Evolutionary conservation across 1,284 basidiomycete species (phyloP).

Genomic region (Microbotryum saponariae): DNA sequence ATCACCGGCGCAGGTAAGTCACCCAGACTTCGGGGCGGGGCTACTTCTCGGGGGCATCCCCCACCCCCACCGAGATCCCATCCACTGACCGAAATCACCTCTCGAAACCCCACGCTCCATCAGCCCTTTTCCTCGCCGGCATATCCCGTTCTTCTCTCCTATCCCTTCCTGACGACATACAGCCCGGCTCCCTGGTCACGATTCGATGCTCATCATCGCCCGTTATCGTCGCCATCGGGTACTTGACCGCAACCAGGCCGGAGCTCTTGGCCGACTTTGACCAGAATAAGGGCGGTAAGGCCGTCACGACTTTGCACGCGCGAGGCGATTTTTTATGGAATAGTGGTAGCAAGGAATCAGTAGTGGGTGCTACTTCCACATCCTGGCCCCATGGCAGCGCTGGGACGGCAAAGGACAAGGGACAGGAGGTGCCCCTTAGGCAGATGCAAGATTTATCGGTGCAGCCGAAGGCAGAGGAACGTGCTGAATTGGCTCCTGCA

Average conservation of each 20-base stretch:
- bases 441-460: no score
- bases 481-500: slow-evolving; percentile 1
- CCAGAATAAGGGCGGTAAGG: slow-evolving; percentile 59
- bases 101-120: background rate
- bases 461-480: no score
- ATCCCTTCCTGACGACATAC: background rate
- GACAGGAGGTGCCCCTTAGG: no score
- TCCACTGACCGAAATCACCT: no score
- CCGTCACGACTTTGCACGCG: slow-evolving; percentile 51
- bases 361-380: no score
- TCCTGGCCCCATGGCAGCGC: no score
- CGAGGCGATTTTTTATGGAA: slow-evolving; percentile 19
- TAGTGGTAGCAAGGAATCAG: slow-evolving; percentile 1
- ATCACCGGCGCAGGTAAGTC: slow-evolving; percentile 10
- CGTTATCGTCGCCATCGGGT: slow-evolving; percentile 59
- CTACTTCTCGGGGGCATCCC: no score
- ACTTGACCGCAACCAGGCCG: slow-evolving; percentile 54
- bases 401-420: no score
- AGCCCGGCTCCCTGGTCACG: slow-evolving; percentile 48
- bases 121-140: slow-evolving; percentile 20
- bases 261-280: slow-evolving; percentile 40
- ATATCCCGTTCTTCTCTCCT: slow-evolving; percentile 8
- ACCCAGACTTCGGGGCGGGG: no score
- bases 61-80: no score
- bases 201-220: slow-evolving; percentile 39